Evolutionary conservation across 2,329 filamentous ascomycete species (phyloP), one percentile per base, ranked within the genome.

Genomic region (Diaporthe australafricana): DNA sequence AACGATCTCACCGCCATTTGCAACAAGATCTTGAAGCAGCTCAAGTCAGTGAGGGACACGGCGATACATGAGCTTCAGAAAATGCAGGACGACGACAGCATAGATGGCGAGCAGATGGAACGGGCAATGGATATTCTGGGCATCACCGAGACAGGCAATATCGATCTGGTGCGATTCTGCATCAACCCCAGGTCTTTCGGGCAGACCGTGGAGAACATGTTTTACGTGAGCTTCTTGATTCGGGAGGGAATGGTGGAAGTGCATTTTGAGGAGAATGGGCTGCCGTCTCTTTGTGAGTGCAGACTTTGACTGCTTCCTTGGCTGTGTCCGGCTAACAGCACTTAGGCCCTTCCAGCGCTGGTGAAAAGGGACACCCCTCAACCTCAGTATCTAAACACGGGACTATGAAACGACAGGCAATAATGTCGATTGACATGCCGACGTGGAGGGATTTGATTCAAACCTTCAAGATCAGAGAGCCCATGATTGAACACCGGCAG

Each of bases 161-260:
- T 98, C 4, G 90, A 93, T 63, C 83, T 98, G 16, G 92, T 98
- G 80, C 91, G 93, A 67, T 98, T 98, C 76, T 94, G 95, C 50
- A 89, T 98, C 75, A 98, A 99, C 77, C 96, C 96, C 0, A 85
- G 85, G 48, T 97, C 94, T 0, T 99, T 98, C 77, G 94, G 94
- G 0, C 96, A 99, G 81, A 98, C 95, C 0, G 91, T 99, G 8
- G 96, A 99, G 80, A 99, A 99, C 77, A 86, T 99, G 77, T 99
- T 99, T 81, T 98, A 98, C 80, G 90, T 98, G 76, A 97, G 94
- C 79, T 99, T 99, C 79, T 84, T 99, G 73, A 94, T 98, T 72
- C 91, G 94, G 71, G 96, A 99, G 82, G 95, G 95, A 14, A 90
- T 89, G 72, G 89, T 95, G 7, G 90, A 90, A 42, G 87, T 99